These are phyloP conservation scores for Odontarrhena argentea DNA, from an alignment of 345 rosid species.

Conservation along the genomic window DNA sequence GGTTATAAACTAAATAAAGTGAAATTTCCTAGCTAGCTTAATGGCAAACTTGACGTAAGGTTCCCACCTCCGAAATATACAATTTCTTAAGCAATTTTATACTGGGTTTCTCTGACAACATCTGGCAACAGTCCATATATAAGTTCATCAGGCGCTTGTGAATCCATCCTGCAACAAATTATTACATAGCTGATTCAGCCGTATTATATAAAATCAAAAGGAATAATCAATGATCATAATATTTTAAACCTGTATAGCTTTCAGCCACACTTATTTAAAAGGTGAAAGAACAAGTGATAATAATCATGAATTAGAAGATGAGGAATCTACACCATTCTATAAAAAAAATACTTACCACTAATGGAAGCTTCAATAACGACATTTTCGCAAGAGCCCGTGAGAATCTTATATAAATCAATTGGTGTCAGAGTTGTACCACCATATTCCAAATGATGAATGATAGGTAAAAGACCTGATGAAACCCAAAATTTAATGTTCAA, in stretches of 20 bases:
- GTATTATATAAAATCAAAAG: constrained; percentile 5
- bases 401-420: constrained; percentile 45
- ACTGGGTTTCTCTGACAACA: constrained; percentile 69
- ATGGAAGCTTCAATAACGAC: constrained; percentile 63
- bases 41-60: not conserved
- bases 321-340: constrained; percentile 9
- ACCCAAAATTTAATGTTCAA: constrained; percentile 29
- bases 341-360: constrained; percentile 49
- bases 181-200: constrained; percentile 12
- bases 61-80: constrained; percentile 78
- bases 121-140: constrained; percentile 76
- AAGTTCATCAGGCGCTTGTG: constrained; percentile 90
- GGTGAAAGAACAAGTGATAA: constrained; percentile 15
- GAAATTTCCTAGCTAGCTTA: constrained; percentile 1
- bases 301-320: constrained; percentile 16
- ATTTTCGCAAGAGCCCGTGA: constrained; percentile 47
- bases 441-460: constrained; percentile 64
- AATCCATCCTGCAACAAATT: constrained; percentile 73
- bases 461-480: constrained; percentile 81
- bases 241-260: not conserved
- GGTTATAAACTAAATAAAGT: constrained; percentile 24
- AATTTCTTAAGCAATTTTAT: constrained; percentile 78
- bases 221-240: constrained; percentile 12
- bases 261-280: constrained; percentile 18
- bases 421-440: constrained; percentile 59